Evolutionary conservation across 345 rosid species (phyloP).

Genomic region (Gossypium anomalum): DNA sequence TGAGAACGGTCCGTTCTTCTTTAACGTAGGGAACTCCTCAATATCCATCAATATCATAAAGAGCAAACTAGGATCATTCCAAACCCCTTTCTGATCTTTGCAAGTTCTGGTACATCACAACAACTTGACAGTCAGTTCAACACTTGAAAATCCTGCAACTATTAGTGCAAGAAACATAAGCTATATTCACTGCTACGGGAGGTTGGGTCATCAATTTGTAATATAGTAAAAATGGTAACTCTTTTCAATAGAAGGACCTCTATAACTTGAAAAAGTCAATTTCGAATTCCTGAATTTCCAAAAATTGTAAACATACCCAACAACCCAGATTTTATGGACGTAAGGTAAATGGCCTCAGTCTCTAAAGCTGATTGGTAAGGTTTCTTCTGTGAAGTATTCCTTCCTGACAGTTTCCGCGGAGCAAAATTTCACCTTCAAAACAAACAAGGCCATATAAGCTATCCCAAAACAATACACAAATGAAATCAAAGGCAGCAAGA

Average conservation of each 20-base stretch:
- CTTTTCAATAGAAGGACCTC: background rate
- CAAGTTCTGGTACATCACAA: background rate
- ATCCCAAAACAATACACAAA: background rate
- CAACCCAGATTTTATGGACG: background rate
- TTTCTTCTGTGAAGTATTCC: slow-evolving; percentile 79
- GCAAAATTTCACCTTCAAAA: slow-evolving; percentile 74
- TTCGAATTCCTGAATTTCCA: background rate
- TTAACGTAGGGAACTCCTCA: background rate
- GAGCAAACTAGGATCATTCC: background rate
- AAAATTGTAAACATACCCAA: background rate
- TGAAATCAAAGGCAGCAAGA: background rate
- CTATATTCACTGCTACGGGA: background rate
- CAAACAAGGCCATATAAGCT: background rate
- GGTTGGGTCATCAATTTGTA: background rate
- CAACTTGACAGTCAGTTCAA: background rate
- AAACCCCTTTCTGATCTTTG: background rate
- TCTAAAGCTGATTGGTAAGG: slow-evolving; percentile 52
- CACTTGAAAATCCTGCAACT: background rate
- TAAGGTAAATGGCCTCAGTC: slow-evolving; percentile 23
- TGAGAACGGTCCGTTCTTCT: background rate
- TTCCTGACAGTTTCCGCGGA: slow-evolving; percentile 53
- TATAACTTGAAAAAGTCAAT: background rate
- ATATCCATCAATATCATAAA: too few relatives aligned
- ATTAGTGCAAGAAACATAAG: background rate
- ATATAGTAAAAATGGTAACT: background rate